Conservation (phyloP, 805 yeast genomes). For the Metschnikowia matae region DNA sequence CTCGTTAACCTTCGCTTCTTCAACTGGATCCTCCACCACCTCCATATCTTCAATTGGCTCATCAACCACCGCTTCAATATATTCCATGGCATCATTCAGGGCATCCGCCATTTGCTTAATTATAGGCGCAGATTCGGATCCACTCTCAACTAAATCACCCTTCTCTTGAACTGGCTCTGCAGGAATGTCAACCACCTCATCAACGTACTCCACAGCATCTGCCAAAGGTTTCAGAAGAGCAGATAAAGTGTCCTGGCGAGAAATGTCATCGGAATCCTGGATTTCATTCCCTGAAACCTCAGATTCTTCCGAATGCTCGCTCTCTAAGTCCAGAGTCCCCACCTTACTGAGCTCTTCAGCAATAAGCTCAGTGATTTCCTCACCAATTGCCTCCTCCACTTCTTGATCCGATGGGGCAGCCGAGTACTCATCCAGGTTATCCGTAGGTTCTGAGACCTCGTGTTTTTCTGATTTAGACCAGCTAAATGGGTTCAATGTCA, state of each 20-base stretch:
- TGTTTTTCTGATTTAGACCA: constrained; percentile 4
- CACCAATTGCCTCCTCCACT: neutral
- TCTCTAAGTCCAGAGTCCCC: neutral
- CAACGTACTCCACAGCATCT: neutral
- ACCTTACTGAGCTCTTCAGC: neutral
- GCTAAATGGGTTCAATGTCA: constrained; percentile 11
- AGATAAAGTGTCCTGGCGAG: neutral
- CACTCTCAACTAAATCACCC: neutral
- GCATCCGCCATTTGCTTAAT: neutral
- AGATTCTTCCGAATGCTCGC: neutral
- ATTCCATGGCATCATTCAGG: neutral
- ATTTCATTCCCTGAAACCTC: neutral
- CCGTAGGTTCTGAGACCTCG: neutral
- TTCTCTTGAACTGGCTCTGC: neutral
- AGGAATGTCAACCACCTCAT: neutral
- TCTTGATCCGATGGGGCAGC: neutral
- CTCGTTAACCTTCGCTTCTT: no score
- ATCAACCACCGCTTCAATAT: neutral
- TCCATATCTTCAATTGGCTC: neutral
- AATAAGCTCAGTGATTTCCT: neutral
- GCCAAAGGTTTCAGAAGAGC: neutral
- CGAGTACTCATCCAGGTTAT: neutral
- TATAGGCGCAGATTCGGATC: neutral
- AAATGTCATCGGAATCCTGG: neutral
- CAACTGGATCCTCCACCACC: neutral